phyloP scores from a whole-genome alignment of 805 yeast genomes.

The Yamadazyma insecticola region DNA sequence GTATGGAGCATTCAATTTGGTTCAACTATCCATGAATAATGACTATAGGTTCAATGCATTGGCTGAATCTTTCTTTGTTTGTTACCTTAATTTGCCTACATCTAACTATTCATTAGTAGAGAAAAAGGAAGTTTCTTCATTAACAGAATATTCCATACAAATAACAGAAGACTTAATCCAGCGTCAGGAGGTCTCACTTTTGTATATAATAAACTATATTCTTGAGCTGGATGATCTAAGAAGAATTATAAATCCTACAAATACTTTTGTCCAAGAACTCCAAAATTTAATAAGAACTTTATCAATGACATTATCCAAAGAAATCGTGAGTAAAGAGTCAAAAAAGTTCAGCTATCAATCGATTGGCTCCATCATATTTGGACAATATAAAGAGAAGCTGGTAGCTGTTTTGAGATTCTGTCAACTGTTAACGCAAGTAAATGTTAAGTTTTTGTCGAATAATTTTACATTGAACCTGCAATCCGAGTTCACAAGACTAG shows the following conservation, averaged over 20 bases:
- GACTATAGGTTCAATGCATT: slow-evolving; percentile 5
- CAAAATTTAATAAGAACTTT: slow-evolving; percentile 16
- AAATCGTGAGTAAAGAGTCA: slow-evolving; percentile 16
- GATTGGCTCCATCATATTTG: slow-evolving; percentile 18
- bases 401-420: slow-evolving; percentile 3
- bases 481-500: background rate
- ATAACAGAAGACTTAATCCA: slow-evolving; percentile 7
- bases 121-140: too few relatives aligned
- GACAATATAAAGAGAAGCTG: slow-evolving; percentile 28
- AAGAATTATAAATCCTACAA: slow-evolving; percentile 11
- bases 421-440: background rate
- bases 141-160: too few relatives aligned
- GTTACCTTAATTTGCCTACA: too few relatives aligned
- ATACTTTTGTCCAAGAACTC: slow-evolving; percentile 13
- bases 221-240: slow-evolving; percentile 13
- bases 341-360: slow-evolving; percentile 13
- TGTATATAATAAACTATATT: slow-evolving; percentile 20
- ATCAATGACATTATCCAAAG: slow-evolving; percentile 17
- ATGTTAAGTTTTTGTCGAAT: slow-evolving; percentile 1
- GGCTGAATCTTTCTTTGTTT: too few relatives aligned
- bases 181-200: slow-evolving; percentile 27
- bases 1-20: slow-evolving; percentile 24
- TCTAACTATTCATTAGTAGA: too few relatives aligned
- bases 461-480: slow-evolving; percentile 1
- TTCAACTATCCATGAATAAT: slow-evolving; percentile 14